These are phyloP conservation scores for Coriolopsis trogii DNA, from an alignment of 1,284 basidiomycete genomes.

Conservation along the genomic window DNA sequence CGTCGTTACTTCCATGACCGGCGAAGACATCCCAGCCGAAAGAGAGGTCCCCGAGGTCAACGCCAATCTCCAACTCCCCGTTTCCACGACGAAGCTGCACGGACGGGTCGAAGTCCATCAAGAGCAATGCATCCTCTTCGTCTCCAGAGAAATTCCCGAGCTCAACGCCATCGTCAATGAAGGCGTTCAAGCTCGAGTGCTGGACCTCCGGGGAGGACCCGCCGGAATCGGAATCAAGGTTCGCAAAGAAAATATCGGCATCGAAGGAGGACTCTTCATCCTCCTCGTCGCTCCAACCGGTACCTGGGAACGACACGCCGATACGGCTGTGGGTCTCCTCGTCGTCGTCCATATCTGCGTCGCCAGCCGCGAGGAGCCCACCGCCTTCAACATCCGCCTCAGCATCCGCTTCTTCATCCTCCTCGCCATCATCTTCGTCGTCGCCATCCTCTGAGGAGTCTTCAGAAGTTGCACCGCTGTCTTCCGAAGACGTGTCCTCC, in stretches of 20 bases:
- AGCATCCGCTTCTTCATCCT: constrained; percentile 40
- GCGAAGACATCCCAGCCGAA: constrained; percentile 33
- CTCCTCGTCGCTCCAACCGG: constrained; percentile 63
- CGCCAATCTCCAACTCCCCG: constrained; percentile 34
- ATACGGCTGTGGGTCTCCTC: constrained; percentile 36
- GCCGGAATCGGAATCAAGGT: constrained; percentile 59
- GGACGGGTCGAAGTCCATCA: constrained; percentile 35
- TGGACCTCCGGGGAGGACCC: constrained; percentile 34
- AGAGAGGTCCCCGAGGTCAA: constrained; percentile 32
- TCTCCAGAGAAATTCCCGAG: constrained; percentile 29
- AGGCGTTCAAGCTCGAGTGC: constrained; percentile 38
- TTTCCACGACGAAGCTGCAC: constrained; percentile 31
- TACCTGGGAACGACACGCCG: constrained; percentile 53
- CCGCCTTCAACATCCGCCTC: constrained; percentile 36
- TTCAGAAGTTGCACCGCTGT: constrained; percentile 38
- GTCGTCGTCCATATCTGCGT: constrained; percentile 22
- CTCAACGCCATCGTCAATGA: constrained; percentile 31
- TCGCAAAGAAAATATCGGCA: constrained; percentile 78
- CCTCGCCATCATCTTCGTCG: constrained; percentile 50
- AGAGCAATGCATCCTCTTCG: constrained; percentile 33
- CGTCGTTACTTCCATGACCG: constrained; percentile 17
- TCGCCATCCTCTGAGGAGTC: constrained; percentile 52
- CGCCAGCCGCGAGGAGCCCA: neutral
- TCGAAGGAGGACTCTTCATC: constrained; percentile 75
- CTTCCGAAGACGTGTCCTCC: constrained; percentile 18